Conservation (phyloP, 331 rosid genomes). For the Quercus phellos region DNA sequence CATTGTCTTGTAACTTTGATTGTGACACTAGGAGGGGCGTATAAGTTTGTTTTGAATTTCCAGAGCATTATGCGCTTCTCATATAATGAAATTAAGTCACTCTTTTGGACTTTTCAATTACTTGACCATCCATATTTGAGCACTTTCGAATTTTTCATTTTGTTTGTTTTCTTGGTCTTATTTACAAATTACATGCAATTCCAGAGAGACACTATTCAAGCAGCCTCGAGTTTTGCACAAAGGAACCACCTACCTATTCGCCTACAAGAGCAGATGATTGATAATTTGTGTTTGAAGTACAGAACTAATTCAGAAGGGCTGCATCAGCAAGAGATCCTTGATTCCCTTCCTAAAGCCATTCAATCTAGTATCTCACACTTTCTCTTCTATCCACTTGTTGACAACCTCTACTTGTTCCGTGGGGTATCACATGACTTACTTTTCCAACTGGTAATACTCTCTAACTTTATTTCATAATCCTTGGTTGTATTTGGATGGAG, state of each 20-base stretch:
- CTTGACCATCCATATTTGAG: neutral
- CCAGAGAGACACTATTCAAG: conserved; percentile 56
- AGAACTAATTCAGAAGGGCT: conserved; percentile 64
- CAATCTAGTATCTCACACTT: conserved; percentile 50
- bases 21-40: neutral
- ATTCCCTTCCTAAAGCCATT: conserved; percentile 68
- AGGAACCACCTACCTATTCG: conserved; percentile 53
- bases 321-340: conserved; percentile 67
- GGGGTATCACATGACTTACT: conserved; percentile 59
- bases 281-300: conserved; percentile 56
- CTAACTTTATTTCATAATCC: neutral
- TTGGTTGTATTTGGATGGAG: neutral
- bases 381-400: conserved; percentile 49
- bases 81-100: neutral
- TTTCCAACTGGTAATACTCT: conserved; percentile 59
- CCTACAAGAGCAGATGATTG: conserved; percentile 65
- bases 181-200: conserved; percentile 18
- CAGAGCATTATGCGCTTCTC: neutral
- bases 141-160: neutral
- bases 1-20: neutral
- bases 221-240: conserved; percentile 49
- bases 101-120: neutral
- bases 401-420: conserved; percentile 47
- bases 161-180: conserved; percentile 2
- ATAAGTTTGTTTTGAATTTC: neutral